phyloP scores from a whole-genome alignment of 2,329 filamentous ascomycete species.

The Diaporthe nobilis region DNA sequence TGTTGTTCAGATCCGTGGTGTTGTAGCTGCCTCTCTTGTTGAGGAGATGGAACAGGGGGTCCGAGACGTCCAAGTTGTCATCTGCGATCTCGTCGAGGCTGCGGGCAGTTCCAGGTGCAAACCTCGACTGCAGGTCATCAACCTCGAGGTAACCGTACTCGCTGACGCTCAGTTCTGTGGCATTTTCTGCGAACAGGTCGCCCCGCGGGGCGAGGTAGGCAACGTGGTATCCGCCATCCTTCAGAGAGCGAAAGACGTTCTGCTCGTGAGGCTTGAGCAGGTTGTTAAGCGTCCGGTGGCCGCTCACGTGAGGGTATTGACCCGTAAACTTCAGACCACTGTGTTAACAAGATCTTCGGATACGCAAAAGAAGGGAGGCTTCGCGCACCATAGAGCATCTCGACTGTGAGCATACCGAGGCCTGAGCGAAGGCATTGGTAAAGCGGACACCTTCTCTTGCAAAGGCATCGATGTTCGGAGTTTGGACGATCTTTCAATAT shows the following conservation, averaged over 20 bases:
- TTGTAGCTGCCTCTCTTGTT: constrained; percentile 11
- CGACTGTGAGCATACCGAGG: constrained; percentile 62
- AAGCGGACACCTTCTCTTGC: constrained; percentile 55
- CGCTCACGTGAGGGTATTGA: constrained; percentile 60
- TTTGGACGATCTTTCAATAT: constrained; percentile 47
- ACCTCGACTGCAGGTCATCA: constrained; percentile 52
- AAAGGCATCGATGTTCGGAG: constrained; percentile 60
- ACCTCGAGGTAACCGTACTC: constrained; percentile 57
- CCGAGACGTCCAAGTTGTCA: constrained; percentile 10
- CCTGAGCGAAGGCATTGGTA: constrained; percentile 61
- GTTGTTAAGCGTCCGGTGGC: constrained; percentile 61
- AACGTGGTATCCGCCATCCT: constrained; percentile 60
- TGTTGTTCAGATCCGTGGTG: constrained; percentile 38
- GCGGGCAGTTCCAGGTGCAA: constrained; percentile 43
- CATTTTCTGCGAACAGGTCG: constrained; percentile 55
- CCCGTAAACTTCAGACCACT: constrained; percentile 54
- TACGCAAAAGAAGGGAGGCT: neutral
- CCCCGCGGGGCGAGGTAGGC: constrained; percentile 57
- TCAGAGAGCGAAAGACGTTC: constrained; percentile 59
- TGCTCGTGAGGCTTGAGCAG: constrained; percentile 64
- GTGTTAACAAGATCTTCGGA: neutral
- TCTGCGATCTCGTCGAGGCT: constrained; percentile 47
- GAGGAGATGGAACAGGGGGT: constrained; percentile 10
- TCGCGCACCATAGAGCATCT: constrained; percentile 55
- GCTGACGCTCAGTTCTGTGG: constrained; percentile 60